Percentiles rank a stretch among this genome's conserved stretches.
Conservation (phyloP, 2,329 filamentous ascomycete genomes). For the Parascedosporium putredinis region DNA sequence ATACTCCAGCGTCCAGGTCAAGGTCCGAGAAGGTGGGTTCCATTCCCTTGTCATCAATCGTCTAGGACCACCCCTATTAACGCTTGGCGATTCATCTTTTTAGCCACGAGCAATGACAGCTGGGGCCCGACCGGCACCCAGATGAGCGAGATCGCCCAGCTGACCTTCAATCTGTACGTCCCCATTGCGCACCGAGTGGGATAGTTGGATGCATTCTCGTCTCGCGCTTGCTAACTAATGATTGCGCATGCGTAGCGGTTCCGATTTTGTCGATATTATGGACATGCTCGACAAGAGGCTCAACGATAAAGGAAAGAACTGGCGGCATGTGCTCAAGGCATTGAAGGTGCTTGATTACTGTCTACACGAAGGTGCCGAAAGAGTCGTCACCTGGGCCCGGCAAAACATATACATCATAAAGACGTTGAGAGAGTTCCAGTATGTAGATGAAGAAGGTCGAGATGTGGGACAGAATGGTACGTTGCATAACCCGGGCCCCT, state of each 20-base stretch:
- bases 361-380: slow-evolving; percentile 89
- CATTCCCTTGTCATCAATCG: slow-evolving; percentile 18
- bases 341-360: slow-evolving; percentile 97
- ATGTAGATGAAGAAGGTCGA: slow-evolving; percentile 87
- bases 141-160: slow-evolving; percentile 96
- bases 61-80: no score
- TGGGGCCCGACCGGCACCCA: slow-evolving; percentile 97
- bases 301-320: slow-evolving; percentile 99
- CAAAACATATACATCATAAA: slow-evolving; percentile 99
- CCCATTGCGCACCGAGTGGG: no score
- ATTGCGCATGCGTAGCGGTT: slow-evolving; percentile 51
- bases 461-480: slow-evolving; percentile 95
- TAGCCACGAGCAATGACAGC: slow-evolving; percentile 96
- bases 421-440: slow-evolving; percentile 92
- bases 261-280: slow-evolving; percentile 99
- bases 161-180: slow-evolving; percentile 95
- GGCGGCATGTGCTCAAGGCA: slow-evolving; percentile 95
- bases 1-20: slow-evolving; percentile 92
- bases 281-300: slow-evolving; percentile 98
- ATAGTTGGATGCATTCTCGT: no score
- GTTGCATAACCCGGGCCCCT: slow-evolving; percentile 18
- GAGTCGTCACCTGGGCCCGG: slow-evolving; percentile 94
- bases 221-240: background rate
- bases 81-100: slow-evolving; percentile 6
- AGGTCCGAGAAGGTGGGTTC: slow-evolving; percentile 84